phyloP scores from a whole-genome alignment of 805 yeast species.

The Suhomyces emberorum region DNA sequence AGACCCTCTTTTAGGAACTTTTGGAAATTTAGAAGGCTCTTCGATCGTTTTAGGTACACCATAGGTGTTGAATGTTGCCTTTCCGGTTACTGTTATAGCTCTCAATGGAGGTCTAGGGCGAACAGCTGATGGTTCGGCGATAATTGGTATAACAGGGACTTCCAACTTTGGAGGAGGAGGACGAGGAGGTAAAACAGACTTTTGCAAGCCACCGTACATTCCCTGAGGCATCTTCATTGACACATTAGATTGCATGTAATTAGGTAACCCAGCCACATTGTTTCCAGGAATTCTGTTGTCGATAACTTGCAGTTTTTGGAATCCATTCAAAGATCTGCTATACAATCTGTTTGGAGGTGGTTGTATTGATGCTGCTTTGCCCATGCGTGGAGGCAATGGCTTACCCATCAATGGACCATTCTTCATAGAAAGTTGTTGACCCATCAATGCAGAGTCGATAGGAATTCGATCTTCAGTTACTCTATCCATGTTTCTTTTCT shows the following conservation, averaged over 20 bases:
- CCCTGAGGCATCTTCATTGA: constrained; percentile 19
- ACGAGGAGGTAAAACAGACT: constrained; percentile 20
- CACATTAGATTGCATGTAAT: constrained; percentile 10
- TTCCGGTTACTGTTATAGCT: constrained; percentile 27
- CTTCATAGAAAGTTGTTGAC: constrained; percentile 5
- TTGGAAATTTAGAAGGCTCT: constrained; percentile 29
- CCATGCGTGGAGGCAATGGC: constrained; percentile 39
- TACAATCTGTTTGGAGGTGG: constrained; percentile 41
- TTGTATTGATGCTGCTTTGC: constrained; percentile 44
- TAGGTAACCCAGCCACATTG: constrained; percentile 15
- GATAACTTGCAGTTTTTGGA: constrained; percentile 14
- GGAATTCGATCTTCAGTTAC: not conserved
- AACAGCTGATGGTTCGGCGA: constrained; percentile 20
- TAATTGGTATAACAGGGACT: constrained; percentile 26
- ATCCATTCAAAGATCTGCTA: constrained; percentile 17
- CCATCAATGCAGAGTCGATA: not conserved
- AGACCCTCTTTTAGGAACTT: constrained; percentile 28
- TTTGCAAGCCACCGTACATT: constrained; percentile 7
- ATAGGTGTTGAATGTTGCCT: constrained; percentile 21
- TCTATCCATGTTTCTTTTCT: not conserved
- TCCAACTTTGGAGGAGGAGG: constrained; percentile 39
- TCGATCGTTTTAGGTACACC: constrained; percentile 34
- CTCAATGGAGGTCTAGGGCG: constrained; percentile 17
- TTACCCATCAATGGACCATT: constrained; percentile 31
- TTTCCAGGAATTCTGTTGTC: constrained; percentile 20